Evolutionary conservation across 1,284 basidiomycete species (phyloP), one percentile per base, ranked within the genome.

Genomic region (Pseudozyma flocculosa): DNA sequence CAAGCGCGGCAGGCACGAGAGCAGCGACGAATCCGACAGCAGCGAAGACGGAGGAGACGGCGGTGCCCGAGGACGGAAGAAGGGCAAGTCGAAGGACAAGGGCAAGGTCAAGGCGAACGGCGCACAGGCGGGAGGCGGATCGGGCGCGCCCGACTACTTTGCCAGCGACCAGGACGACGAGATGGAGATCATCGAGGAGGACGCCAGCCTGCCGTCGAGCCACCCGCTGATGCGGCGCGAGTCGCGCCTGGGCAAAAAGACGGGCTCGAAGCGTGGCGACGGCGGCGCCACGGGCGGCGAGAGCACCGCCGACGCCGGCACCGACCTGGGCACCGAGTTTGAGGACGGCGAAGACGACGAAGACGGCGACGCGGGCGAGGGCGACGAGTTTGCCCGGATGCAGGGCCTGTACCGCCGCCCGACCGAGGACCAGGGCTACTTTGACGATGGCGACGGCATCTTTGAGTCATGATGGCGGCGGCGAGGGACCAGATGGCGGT

Each of bases 211-310:
- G 36, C 63, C 63, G 3, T 45, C 59, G 5, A 58, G 54, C 37
- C 63, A 63, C 41, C 63, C 58, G n/a, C 43, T 56, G 48, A 52
- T 48, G 17, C 26, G 63, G 17, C 52, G 53, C 19, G 58, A 58
- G 42, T 54, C 54, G 17, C 38, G 54, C 2, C 48, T 52, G 34
- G 60, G 56, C 46, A 54, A 61, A 44, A 43, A 36, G 42, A 26
- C 9, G 47, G 60, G 38, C 41, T n/a, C n/a, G n/a, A 46, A 21
- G 21, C 37, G 4, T 17, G 32, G 32, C 15, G 32, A 58, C 52
- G 23, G 50, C 55, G 8, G 63, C 52, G 1, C 55, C 54, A 2
- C 55, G 54, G 42, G 55, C 61, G 30, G 59, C 61, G 19, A 40
- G 30, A 14, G 45, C 29, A 37, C 36, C 4, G 36, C 38, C 38